These are phyloP conservation scores for Trichodelitschia bisporula DNA, from an alignment of 495 filamentous ascomycete genomes.

Conservation along the genomic window DNA sequence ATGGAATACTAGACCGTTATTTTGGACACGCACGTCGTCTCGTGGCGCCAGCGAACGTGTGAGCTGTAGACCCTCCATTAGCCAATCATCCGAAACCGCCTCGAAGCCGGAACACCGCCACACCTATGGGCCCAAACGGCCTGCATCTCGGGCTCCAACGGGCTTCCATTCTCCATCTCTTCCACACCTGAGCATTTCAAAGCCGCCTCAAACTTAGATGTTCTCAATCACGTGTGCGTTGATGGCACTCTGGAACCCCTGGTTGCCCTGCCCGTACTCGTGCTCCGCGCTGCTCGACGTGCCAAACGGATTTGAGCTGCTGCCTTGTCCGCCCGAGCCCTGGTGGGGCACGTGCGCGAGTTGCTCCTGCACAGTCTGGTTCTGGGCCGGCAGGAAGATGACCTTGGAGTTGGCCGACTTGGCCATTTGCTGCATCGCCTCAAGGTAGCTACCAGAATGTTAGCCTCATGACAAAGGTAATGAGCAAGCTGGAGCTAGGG, in stretches of 20 bases:
- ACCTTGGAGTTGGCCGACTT: slow-evolving; percentile 91
- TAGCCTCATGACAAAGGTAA: background rate
- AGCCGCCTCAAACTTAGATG: slow-evolving; percentile 30
- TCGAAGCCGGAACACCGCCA: too few species aligned
- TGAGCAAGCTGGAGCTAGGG: too few species aligned
- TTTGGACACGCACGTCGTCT: too few species aligned
- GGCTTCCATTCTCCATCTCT: too few species aligned
- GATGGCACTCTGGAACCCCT: slow-evolving; percentile 55
- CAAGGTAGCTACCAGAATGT: slow-evolving; percentile 54
- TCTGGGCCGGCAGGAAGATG: slow-evolving; percentile 56
- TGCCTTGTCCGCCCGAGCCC: slow-evolving; percentile 34
- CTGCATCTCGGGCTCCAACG: too few species aligned
- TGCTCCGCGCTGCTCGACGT: slow-evolving; percentile 11
- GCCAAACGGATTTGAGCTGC: slow-evolving; percentile 18
- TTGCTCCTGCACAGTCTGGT: slow-evolving; percentile 23
- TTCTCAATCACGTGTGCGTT: slow-evolving; percentile 72
- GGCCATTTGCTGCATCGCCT: slow-evolving; percentile 99
- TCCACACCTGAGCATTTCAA: too few species aligned
- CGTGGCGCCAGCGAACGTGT: too few species aligned
- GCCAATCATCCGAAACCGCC: too few species aligned
- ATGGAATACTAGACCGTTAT: too few species aligned
- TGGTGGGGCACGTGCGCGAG: slow-evolving; percentile 24
- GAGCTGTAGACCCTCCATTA: too few species aligned
- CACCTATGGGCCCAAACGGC: too few species aligned
- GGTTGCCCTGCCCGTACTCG: slow-evolving; percentile 25